phyloP scores from a whole-genome alignment of 2,329 filamentous ascomycete genomes.

The Dactylonectria estremocensis region DNA sequence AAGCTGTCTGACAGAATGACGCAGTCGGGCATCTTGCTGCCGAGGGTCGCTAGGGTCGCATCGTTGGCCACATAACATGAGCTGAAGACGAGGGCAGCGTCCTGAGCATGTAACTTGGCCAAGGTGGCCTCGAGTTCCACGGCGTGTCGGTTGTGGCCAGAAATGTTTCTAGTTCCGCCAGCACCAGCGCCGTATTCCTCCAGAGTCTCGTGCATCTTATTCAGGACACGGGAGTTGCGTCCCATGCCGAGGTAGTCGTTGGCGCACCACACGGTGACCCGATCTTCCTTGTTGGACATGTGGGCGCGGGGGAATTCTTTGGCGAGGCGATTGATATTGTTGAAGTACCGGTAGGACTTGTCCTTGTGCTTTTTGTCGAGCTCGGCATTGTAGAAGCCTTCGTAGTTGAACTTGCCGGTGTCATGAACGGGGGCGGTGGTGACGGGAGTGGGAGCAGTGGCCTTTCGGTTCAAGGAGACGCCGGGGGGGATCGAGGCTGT shows the following conservation, averaged over 20 bases:
- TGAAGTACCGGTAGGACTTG: slow-evolving; percentile 99
- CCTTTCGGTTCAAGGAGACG: slow-evolving; percentile 42
- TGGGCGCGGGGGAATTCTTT: slow-evolving; percentile 97
- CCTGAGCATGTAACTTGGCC: slow-evolving; percentile 92
- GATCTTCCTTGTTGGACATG: slow-evolving; percentile 85
- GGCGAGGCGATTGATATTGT: slow-evolving; percentile 99
- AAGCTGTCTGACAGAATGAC: slow-evolving; percentile 98
- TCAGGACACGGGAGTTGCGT: slow-evolving; percentile 87
- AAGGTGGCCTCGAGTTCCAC: slow-evolving; percentile 86
- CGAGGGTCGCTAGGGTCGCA: slow-evolving; percentile 95
- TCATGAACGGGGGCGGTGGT: slow-evolving; percentile 47
- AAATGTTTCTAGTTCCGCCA: slow-evolving; percentile 97
- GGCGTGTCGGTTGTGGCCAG: slow-evolving; percentile 96
- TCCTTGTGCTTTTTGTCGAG: slow-evolving; percentile 99
- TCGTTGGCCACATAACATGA: slow-evolving; percentile 99
- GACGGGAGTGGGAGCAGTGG: slow-evolving; percentile 41
- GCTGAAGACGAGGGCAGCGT: slow-evolving; percentile 93
- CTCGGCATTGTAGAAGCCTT: slow-evolving; percentile 88
- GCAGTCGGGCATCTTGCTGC: slow-evolving; percentile 95
- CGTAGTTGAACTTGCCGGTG: slow-evolving; percentile 85
- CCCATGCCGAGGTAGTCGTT: slow-evolving; percentile 99
- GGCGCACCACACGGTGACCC: slow-evolving; percentile 98
- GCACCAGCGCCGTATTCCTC: slow-evolving; percentile 96
- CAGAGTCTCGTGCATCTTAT: slow-evolving; percentile 93
- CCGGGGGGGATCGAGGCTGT: slow-evolving; percentile 45